phyloP scores from a whole-genome alignment of 2,329 filamentous ascomycete species.

The Hypoxylon sp. region DNA sequence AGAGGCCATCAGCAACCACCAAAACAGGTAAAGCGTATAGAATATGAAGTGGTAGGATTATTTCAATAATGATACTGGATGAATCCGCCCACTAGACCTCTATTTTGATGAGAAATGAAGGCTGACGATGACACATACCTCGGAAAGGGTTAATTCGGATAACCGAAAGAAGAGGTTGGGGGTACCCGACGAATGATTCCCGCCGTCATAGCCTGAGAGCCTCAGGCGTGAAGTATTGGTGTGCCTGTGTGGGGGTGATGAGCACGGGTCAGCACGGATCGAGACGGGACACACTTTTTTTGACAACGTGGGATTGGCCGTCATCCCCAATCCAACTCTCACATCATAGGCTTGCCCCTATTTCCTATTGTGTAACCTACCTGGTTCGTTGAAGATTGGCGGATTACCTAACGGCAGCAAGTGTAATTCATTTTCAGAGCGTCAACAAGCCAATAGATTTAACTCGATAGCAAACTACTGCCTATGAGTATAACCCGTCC shows the following conservation, averaged over 20 bases:
- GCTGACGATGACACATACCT: slow-evolving; percentile 13
- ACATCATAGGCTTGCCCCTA: slow-evolving; percentile 8
- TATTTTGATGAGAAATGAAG: slow-evolving; percentile 12
- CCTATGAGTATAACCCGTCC: slow-evolving; percentile 7
- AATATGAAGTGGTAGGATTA: neutral
- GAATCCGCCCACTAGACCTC: neutral
- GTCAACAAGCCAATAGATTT: slow-evolving; percentile 4
- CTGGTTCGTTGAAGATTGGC: slow-evolving; percentile 15
- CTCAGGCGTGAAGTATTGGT: slow-evolving; percentile 15
- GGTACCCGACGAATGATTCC: slow-evolving; percentile 8
- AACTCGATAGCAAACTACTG: slow-evolving; percentile 23
- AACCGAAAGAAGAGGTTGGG: slow-evolving; percentile 19
- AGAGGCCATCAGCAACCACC: slow-evolving; percentile 17
- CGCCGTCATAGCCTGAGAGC: slow-evolving; percentile 4
- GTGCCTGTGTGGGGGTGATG: slow-evolving; percentile 14
- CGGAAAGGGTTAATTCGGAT: slow-evolving; percentile 12
- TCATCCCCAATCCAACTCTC: slow-evolving; percentile 2
- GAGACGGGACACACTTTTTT: slow-evolving; percentile 7
- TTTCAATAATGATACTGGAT: slow-evolving; percentile 8
- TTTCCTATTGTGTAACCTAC: slow-evolving; percentile 21
- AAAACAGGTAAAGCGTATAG: neutral
- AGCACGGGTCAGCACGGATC: slow-evolving; percentile 17
- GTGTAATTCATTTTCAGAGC: slow-evolving; percentile 2
- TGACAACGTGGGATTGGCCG: slow-evolving; percentile 21
- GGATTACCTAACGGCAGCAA: slow-evolving; percentile 6